Conservation (phyloP, 1,284 basidiomycete genomes). For the Wolfiporia cocos region DNA sequence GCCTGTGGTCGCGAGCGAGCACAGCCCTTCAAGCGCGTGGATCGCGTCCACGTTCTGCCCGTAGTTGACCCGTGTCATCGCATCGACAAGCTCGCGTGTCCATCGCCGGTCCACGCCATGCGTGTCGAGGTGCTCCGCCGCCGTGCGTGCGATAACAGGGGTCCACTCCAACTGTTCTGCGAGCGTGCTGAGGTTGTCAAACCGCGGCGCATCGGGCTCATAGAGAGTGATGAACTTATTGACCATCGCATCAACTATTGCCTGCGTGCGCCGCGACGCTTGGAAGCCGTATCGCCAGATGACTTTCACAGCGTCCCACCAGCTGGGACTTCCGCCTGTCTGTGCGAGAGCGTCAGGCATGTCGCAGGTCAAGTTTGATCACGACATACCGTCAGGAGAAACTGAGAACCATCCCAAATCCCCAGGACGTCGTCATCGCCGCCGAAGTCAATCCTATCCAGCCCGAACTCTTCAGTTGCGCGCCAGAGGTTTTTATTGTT, state of each 20-base stretch:
- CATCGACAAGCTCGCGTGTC: conserved; percentile 77
- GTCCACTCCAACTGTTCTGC: conserved; percentile 48
- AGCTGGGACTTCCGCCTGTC: conserved; percentile 41
- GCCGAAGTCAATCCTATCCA: conserved; percentile 51
- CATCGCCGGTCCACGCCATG: conserved; percentile 57
- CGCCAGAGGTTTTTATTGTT: conserved; percentile 82
- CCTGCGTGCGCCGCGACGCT: conserved; percentile 54
- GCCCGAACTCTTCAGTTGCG: conserved; percentile 75
- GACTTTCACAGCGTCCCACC: conserved; percentile 70
- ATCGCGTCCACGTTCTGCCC: conserved; percentile 75
- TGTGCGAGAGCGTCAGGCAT: background rate
- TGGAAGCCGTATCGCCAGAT: conserved; percentile 79
- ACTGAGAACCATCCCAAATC: conserved; percentile 80
- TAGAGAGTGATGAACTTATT: conserved; percentile 58
- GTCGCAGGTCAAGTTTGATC: background rate
- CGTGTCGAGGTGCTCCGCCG: conserved; percentile 52
- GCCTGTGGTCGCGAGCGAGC: conserved; percentile 69
- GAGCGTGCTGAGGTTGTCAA: conserved; percentile 59
- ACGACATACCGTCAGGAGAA: conserved; percentile 55
- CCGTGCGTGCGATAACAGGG: conserved; percentile 45
- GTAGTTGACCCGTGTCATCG: conserved; percentile 86
- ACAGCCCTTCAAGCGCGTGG: conserved; percentile 75
- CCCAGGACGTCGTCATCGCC: conserved; percentile 45
- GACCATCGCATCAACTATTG: conserved; percentile 52
- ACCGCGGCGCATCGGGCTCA: conserved; percentile 47